Percentiles rank a stretch among this genome's conserved stretches.
Conservation (phyloP, 805 yeast species). For the Wickerhamiella hasegawae region DNA sequence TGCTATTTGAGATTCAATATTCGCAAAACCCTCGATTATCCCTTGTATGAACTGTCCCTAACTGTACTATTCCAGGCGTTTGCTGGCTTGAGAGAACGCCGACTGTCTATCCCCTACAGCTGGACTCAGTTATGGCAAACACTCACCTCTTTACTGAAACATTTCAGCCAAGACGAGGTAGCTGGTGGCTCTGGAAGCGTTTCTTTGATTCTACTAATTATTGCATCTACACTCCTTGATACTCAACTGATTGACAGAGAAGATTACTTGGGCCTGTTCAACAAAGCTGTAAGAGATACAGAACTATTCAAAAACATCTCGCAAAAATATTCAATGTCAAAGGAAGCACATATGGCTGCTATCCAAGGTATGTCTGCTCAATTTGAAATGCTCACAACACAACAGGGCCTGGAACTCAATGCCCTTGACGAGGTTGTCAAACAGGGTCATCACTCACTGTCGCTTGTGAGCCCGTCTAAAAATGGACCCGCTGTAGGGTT, state of each 20-base stretch:
- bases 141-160: slow-evolving; percentile 17
- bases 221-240: slow-evolving; percentile 20
- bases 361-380: slow-evolving; percentile 15
- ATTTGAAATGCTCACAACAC: slow-evolving; percentile 8
- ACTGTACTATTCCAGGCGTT: slow-evolving; percentile 14
- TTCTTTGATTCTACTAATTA: slow-evolving; percentile 8
- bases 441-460: slow-evolving; percentile 12
- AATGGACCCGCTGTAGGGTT: background rate
- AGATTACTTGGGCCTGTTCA: slow-evolving; percentile 20
- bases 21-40: slow-evolving; percentile 16
- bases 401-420: slow-evolving; percentile 1
- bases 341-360: slow-evolving; percentile 11
- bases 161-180: slow-evolving; percentile 9
- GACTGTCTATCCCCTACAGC: slow-evolving; percentile 16
- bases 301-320: slow-evolving; percentile 14
- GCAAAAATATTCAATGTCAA: slow-evolving; percentile 9
- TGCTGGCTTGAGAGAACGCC: slow-evolving; percentile 7
- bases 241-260: slow-evolving; percentile 20
- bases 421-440: slow-evolving; percentile 4
- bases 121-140: slow-evolving; percentile 27
- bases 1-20: slow-evolving; percentile 21
- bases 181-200: slow-evolving; percentile 1
- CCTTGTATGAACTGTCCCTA: slow-evolving; percentile 17
- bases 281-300: slow-evolving; percentile 17
- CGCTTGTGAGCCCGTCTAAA: background rate